phyloP scores from a whole-genome alignment of 1,284 basidiomycete species.

The Ganoderma resinaceum region DNA sequence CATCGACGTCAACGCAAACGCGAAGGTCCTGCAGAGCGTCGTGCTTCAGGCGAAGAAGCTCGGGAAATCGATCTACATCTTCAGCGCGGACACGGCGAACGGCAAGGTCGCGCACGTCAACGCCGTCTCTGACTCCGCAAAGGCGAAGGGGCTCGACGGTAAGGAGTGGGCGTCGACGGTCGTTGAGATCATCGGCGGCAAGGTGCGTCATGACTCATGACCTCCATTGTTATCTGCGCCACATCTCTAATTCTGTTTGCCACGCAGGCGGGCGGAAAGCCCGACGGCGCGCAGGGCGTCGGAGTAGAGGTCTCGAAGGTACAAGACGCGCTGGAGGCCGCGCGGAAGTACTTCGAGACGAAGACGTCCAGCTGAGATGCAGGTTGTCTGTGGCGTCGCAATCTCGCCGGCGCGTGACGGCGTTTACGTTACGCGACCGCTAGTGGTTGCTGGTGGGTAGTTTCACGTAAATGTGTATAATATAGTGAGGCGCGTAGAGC shows the following conservation, averaged over 20 bases:
- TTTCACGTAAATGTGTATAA: conserved; percentile 31
- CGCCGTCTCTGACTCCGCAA: conserved; percentile 72
- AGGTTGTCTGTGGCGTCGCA: neutral
- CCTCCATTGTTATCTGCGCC: neutral
- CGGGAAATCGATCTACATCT: conserved; percentile 87
- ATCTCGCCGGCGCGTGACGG: neutral
- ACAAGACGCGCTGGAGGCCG: conserved; percentile 72
- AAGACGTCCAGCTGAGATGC: conserved; percentile 28
- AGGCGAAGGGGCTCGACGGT: conserved; percentile 76
- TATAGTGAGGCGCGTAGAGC: conserved; percentile 20
- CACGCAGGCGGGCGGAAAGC: conserved; percentile 89
- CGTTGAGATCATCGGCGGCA: conserved; percentile 83
- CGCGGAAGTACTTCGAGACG: conserved; percentile 49
- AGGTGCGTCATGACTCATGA: conserved; percentile 56
- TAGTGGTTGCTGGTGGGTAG: conserved; percentile 11
- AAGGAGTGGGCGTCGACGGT: conserved; percentile 87
- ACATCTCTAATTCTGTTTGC: conserved; percentile 31
- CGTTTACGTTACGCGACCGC: neutral
- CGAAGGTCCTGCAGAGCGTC: conserved; percentile 83
- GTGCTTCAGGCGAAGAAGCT: conserved; percentile 82
- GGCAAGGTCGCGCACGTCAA: conserved; percentile 92
- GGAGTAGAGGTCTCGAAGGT: conserved; percentile 74
- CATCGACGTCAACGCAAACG: conserved; percentile 80
- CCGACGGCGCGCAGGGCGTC: conserved; percentile 88
- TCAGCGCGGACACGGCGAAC: conserved; percentile 76